Base-by-base conservation (phyloP, 1,284 basidiomycete species). In the Moesziomyces sp. region DNA sequence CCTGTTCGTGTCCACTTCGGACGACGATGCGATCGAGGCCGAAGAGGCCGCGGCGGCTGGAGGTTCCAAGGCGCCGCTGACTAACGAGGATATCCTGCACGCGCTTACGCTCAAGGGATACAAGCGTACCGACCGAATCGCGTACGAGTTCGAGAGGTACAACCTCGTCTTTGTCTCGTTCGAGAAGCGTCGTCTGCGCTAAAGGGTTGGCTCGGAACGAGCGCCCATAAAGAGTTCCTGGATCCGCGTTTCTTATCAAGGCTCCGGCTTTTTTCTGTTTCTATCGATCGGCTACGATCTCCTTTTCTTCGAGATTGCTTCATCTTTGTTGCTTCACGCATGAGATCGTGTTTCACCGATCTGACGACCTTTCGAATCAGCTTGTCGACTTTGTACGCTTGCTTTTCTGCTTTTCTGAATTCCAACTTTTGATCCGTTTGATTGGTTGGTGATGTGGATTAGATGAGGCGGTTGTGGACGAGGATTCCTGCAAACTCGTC, bases 91-190 rank as follows among this genome's bases (percentile, higher is more conserved):
- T 19, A 77, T 85, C 76, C 71, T 83, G 30, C 80, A 81, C 47
- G 52, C 70, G 0, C 61, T 84, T 9, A 56, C 65, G 30, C 48
- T 84, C 42, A 53, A 58, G 14, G 73, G 77, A 5, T 88, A 87
- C 79, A 84, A 83, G 77, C 88, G 94, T 74, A 96, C 92, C 58
- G 96, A 98, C 86, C 92, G 97, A 84, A 99, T 99, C 85, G 93
- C 96, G 83, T 99, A 99, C 87, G 94, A 97, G 85, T 95, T 98
- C 84, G 93, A 93, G 54, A 93, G 92, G 53, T 99, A 98, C 85
- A 93, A 96, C 85, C 87, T 98, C 69, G 92, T 94, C 40, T 98
- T 84, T 76, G 65, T 80, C 46, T 47, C 35, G 21, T 76, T 74
- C 46, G 74, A 76, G 38, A 70, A 69, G 58, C 43, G 71, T 6